These are phyloP conservation scores for Pyrus hybrid DNA, from an alignment of 331 rosid genomes.

Conservation along the genomic window DNA sequence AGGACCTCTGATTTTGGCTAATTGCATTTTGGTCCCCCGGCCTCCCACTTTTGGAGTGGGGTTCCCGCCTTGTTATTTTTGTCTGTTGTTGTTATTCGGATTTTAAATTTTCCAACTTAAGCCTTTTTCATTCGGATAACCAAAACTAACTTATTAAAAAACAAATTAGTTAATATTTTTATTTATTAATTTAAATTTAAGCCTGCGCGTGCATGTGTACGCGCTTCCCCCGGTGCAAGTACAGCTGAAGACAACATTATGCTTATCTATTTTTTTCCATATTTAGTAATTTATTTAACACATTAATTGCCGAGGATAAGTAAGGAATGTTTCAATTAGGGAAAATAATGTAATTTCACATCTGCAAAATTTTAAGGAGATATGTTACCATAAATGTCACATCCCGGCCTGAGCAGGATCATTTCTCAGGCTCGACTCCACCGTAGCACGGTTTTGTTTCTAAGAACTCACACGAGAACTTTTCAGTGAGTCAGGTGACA, in stretches of 20 bases:
- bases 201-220: background rate
- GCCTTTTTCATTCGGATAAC: background rate
- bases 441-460: no score
- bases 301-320: background rate
- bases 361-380: background rate
- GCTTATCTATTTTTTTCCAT: no score
- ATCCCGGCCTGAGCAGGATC: no score
- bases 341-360: background rate
- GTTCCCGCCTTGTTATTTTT: slow-evolving; percentile 39
- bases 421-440: no score
- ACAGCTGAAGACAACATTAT: background rate
- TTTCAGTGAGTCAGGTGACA: no score
- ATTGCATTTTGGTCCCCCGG: slow-evolving; percentile 9
- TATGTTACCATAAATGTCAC: background rate
- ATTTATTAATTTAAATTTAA: no score
- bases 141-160: background rate
- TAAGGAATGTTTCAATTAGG: background rate
- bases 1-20: background rate
- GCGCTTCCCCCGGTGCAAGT: background rate
- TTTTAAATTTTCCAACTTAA: slow-evolving; percentile 9
- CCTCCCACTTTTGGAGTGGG: slow-evolving; percentile 15
- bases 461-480: no score
- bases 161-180: no score
- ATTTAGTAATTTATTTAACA: background rate
- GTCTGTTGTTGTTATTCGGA: background rate